These are phyloP conservation scores for Coleophoma cylindrospora DNA, from an alignment of 2,329 filamentous ascomycete genomes.

Conservation along the genomic window DNA sequence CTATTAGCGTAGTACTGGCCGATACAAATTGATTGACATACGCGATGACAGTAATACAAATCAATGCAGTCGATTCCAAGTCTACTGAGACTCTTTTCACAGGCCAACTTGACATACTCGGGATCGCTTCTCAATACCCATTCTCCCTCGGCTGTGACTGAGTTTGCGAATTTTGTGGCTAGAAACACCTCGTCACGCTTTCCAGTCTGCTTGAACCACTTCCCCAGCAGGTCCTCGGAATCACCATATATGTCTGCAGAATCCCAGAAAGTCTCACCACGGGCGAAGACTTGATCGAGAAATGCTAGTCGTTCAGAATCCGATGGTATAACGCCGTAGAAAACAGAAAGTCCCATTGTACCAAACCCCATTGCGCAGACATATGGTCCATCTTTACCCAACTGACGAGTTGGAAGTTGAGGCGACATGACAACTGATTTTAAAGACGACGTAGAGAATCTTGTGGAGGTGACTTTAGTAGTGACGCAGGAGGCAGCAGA, in stretches of 20 bases:
- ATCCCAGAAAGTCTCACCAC: conserved; percentile 32
- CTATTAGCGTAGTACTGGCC: background rate
- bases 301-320: conserved; percentile 30
- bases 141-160: background rate
- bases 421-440: conserved; percentile 4
- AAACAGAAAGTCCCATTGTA: conserved; percentile 13
- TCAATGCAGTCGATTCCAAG: conserved; percentile 31
- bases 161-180: conserved; percentile 11
- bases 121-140: conserved; percentile 10
- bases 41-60: conserved; percentile 26
- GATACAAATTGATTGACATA: background rate
- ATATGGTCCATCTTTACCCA: conserved; percentile 15
- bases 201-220: conserved; percentile 35
- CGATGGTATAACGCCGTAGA: conserved; percentile 24
- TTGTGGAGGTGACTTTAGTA: too few relatives aligned
- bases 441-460: too few relatives aligned
- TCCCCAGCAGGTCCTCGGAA: conserved; percentile 39
- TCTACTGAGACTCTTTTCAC: conserved; percentile 30
- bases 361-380: conserved; percentile 21
- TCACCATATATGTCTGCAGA: conserved; percentile 25
- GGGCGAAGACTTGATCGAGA: conserved; percentile 30
- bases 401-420: conserved; percentile 15
- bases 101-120: conserved; percentile 33
- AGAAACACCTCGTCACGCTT: conserved; percentile 6
- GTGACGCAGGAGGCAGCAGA: too few relatives aligned